A percentile compares a stretch with the other conserved stretches of the same genome.
phyloP scores from a whole-genome alignment of 73 alveolate genomes.

The Stentor coeruleus region DNA sequence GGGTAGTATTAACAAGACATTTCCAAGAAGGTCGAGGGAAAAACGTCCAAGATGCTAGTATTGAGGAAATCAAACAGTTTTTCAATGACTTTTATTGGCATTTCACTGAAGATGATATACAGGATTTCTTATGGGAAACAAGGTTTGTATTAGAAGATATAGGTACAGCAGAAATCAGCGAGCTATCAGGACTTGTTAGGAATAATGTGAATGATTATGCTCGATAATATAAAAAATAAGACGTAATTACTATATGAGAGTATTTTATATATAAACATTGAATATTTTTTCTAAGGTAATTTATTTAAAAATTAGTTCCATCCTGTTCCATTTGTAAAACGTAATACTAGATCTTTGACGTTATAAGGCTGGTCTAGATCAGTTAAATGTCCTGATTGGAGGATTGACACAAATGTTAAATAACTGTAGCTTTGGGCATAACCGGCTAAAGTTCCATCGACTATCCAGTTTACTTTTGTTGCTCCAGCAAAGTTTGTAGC shows the following conservation, averaged over 20 bases:
- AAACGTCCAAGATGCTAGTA: neutral
- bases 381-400: constrained; percentile 84
- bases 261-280: no score
- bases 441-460: neutral
- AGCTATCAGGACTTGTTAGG: neutral
- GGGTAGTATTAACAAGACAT: neutral
- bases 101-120: constrained; percentile 2
- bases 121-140: constrained; percentile 17
- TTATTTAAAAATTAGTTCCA: no score
- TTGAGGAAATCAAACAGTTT: constrained; percentile 13
- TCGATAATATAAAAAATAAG: neutral
- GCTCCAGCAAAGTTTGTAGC: constrained; percentile 34
- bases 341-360: constrained; percentile 51
- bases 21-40: neutral
- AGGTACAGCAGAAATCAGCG: neutral
- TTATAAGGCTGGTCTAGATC: constrained; percentile 72
- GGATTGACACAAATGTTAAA: constrained; percentile 29
- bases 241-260: no score
- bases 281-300: no score
- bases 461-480: constrained; percentile 39
- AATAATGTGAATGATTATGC: neutral
- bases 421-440: neutral
- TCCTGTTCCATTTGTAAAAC: constrained; percentile 45
- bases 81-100: constrained; percentile 12
- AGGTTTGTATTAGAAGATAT: constrained; percentile 15